These are phyloP conservation scores for Cetraspora pellucida DNA, from an alignment of 192 early-diverging fungal genomes.

Conservation along the genomic window DNA sequence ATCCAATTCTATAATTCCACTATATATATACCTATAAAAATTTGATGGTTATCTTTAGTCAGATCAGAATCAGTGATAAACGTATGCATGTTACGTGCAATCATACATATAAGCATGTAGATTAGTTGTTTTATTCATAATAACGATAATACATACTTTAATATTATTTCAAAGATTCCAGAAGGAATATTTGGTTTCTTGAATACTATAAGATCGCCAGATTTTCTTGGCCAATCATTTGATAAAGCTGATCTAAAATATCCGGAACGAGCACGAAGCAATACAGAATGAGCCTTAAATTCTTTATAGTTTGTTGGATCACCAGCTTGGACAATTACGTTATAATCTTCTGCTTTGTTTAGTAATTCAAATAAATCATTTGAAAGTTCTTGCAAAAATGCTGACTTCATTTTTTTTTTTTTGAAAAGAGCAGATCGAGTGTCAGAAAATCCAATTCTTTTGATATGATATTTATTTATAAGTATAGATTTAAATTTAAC, in stretches of 20 bases:
- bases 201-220: not conserved
- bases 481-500: too few relatives aligned
- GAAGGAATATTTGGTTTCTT: conserved; percentile 16
- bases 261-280: not conserved
- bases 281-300: conserved; percentile 20
- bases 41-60: not conserved
- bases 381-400: not conserved
- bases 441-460: too few relatives aligned
- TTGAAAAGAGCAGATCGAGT: too few relatives aligned
- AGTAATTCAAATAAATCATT: not conserved
- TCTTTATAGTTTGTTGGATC: not conserved
- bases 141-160: not conserved
- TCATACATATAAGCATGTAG: too few relatives aligned
- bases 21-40: conserved; percentile 25
- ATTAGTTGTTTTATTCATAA: too few relatives aligned
- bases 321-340: conserved; percentile 17
- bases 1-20: conserved; percentile 9
- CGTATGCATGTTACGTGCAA: too few relatives aligned
- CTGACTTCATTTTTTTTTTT: too few relatives aligned
- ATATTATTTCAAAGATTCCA: conserved; percentile 6
- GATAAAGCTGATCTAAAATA: conserved; percentile 11
- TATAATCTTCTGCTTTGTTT: not conserved
- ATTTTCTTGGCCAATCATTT: not conserved
- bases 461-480: too few relatives aligned
- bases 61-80: not conserved